Percentiles rank a stretch among this genome's conserved stretches.
These are phyloP conservation scores for Dictyostelium brefeldianum DNA, from an alignment of 78 protist genomes.

Conservation along the genomic window DNA sequence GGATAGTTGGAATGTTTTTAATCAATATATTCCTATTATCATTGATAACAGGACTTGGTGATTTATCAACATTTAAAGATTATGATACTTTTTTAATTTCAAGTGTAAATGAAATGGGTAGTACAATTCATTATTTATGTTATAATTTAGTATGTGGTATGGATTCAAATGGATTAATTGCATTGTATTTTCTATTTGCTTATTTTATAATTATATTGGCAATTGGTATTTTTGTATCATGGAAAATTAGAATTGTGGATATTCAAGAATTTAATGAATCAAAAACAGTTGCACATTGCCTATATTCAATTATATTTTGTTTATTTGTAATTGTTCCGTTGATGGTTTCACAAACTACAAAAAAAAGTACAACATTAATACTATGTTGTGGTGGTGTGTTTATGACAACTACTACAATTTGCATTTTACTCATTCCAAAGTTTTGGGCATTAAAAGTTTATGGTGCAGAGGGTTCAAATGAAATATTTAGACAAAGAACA, in stretches of 20 bases:
- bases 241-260: constrained; percentile 65
- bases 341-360: not conserved
- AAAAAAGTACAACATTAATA: not conserved
- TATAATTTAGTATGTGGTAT: constrained; percentile 28
- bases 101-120: not conserved
- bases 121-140: not conserved
- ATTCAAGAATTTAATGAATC: constrained; percentile 59
- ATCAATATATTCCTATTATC: constrained; percentile 22
- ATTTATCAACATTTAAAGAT: not conserved
- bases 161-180: not conserved
- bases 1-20: constrained; percentile 21
- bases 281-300: not conserved
- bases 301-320: not conserved
- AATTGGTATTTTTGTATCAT: constrained; percentile 49
- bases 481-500: not conserved
- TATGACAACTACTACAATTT: not conserved
- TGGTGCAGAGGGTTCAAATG: constrained; percentile 22
- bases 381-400: constrained; percentile 16
- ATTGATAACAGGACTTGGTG: constrained; percentile 1
- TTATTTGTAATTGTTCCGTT: not conserved
- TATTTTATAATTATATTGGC: constrained; percentile 21
- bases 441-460: not conserved
- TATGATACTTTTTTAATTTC: not conserved
- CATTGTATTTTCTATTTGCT: constrained; percentile 32
- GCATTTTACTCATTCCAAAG: constrained; percentile 25